Base-by-base conservation (phyloP, 1,284 basidiomycete species). In the Cryptococcus sp. region DNA sequence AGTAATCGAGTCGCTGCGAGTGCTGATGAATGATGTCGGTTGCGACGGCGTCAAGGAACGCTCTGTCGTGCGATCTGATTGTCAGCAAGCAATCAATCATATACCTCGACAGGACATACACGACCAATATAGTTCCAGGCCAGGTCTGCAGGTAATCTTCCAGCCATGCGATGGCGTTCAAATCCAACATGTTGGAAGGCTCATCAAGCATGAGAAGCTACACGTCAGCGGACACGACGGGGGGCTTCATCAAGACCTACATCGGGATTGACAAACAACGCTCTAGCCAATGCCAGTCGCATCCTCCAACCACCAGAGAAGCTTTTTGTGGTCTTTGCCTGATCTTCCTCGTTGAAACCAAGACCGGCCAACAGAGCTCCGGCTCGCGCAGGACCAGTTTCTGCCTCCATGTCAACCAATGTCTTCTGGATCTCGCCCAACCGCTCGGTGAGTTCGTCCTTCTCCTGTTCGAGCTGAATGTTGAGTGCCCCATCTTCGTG, bases 221-320 rank as follows among this genome's bases (percentile, higher is more conserved):
- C 22, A 86, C 19, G 28, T 48, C 49, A 48, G 37, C 16, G 11
- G 3, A 16, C 32, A 7, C n/a, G 7, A 40, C 25, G 21, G 11
- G 28, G 49, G 16, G 70, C 52, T 59, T 85, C 87, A 63, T 79
- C 78, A 34, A 78, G 78, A 80, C 70, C 52, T 59, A 86, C 87
- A 63, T 79, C 78, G 36, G 79, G 78, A 80, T 98, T 97, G 60
- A 98, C 96, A 67, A 98, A 98, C 44, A 98, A 81, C 1, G 94
- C 94, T 57, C 93, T 83, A 24, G 94, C 94, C 43, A 98, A 85
- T 13, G 96, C 89, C 57, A 98, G 91, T 74, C 96, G 86, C 94
- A 98, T 98, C 57, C 94, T 83, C 94, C 94, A 99, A 78, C 96
- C 94, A 80, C 96, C 94, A 73, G 91, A 96, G 80, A 99, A 99